Base-by-base conservation (phyloP, 1,284 basidiomycete species). In the Coniophora puteana region DNA sequence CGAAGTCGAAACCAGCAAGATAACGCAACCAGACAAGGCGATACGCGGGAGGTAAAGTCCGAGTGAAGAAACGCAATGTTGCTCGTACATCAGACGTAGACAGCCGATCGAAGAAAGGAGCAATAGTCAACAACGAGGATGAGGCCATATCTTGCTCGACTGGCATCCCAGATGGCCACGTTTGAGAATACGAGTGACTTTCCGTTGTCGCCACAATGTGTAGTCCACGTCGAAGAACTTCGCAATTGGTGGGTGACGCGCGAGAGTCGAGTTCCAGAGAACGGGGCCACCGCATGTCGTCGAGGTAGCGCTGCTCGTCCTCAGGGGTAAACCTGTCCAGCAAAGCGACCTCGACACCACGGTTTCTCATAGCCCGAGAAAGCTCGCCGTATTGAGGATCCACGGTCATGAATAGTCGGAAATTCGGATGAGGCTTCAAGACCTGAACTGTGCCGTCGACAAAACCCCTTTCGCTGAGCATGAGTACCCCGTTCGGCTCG, bases 311-410 rank as follows among this genome's bases (percentile, higher is more conserved):
- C 22, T 40, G 38, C 7, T 34, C 24, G 47, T 86, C 84, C 47
- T 82, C 74, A 8, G 61, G 49, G 16, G 57, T 57, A 38, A 62
- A 56, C 26, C 46, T 40, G 10, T 55, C 41, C 12, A 70, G 45
- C 25, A 89, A 53, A 20, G 74, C 76, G 26, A 99, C 76, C 62
- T 99, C 96, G 30, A 98, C 74, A 25, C 95, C 96, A 50, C 96
- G 83, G 62, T 99, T 99, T 29, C 96, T 83, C 96, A 99, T 99
- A 1, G 96, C 96, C 27, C 96, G 77, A 6, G 95, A 98, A 8
- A 99, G 71, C 65, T 99, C 96, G 36, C 96, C 97, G 50, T 88
- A 77, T 46, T 83, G 80, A 16, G 93, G 87, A 57, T 99, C 91
- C 43, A 96, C 81, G 4, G 85, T 82, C 93, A 99, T 96, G 65